A percentile compares a stretch with the other conserved stretches of the same genome.
Conservation (phyloP, 345 rosid genomes). For the Ceriops decandra region DNA sequence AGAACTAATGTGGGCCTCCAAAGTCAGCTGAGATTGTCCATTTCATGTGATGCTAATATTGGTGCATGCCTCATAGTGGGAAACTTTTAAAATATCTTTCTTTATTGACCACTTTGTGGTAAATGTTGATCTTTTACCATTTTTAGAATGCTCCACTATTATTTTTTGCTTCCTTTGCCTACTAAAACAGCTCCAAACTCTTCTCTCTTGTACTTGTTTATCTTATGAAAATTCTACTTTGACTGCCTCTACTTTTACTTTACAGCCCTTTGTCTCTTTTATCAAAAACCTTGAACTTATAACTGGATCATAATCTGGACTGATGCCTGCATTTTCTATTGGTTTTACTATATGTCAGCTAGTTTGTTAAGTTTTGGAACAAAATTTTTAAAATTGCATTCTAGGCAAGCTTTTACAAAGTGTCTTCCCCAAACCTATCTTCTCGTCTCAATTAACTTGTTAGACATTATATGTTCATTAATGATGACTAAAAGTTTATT, state of each 20-base stretch:
- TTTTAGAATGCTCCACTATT: slow-evolving; percentile 7
- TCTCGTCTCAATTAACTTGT: too few relatives aligned
- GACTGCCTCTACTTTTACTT: not conserved
- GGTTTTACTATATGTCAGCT: too few relatives aligned
- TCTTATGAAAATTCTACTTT: not conserved
- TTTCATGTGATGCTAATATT: slow-evolving; percentile 15
- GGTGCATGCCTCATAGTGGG: not conserved
- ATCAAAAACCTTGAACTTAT: not conserved
- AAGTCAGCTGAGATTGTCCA: slow-evolving; percentile 22
- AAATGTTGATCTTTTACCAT: slow-evolving; percentile 4
- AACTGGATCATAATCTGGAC: not conserved
- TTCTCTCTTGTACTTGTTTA: not conserved
- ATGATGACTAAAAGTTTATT: too few relatives aligned
- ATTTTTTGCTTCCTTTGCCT: slow-evolving; percentile 9
- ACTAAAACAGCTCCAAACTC: slow-evolving; percentile 3
- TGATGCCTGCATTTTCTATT: not conserved
- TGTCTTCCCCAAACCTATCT: too few relatives aligned
- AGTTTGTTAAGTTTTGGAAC: too few relatives aligned
- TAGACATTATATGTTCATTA: too few relatives aligned
- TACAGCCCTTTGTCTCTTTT: not conserved
- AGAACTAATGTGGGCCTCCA: slow-evolving; percentile 9
- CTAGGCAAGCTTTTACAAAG: too few relatives aligned
- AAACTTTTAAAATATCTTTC: slow-evolving; percentile 20
- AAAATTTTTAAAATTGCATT: too few relatives aligned
- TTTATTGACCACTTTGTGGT: slow-evolving; percentile 13